Evolutionary conservation across 352 stramenopile species (phyloP), one percentile per base, ranked within the genome.

Genomic region (Pythium aristosporum): DNA sequence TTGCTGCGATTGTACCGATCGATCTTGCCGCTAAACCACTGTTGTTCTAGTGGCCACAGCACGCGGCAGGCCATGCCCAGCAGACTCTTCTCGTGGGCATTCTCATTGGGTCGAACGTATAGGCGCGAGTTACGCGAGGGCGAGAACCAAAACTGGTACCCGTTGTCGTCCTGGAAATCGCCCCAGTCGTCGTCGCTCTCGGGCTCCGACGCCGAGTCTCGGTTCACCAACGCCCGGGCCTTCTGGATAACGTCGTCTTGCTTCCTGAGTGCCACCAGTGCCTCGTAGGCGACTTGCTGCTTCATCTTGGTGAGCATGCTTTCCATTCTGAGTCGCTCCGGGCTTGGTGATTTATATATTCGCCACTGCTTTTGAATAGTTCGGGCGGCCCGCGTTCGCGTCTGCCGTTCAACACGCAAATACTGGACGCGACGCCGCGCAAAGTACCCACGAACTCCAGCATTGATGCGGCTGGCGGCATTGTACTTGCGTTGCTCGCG

Each of bases 161-260:
- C 82, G 21, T 75, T 70, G 18, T 88, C 77, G 49, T 90, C 81
- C 46, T 78, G 56, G 36, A 90, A 88, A 30, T 89, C 83, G 13
- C 69, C 67, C 85, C 85, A 94, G 69, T 92, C 85, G 41, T 92
- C 80, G 32, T 94, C 85, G 44, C 78, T 88, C 46, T 91, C 82
- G 0, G 74, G 56, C 36, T 92, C 85, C 0, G 85, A 93, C 25
- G 85, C 85, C 13, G 85, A 93, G 71, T 92, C 82, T 16, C 69
- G 76, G 53, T 89, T 75, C 13, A 77, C 67, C 15, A 85, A 55
- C 28, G 74, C 71, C 3, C 71, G 65, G 0, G 80, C 79, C 37
- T 80, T 82, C 16, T 78, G 73, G 18, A 92, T 30, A 25, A 89
- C 50, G 20, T 78, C 76, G 1, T 71, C 54, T 54, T 89, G 79